These are phyloP conservation scores for Tetrapisispora phaffii DNA, from an alignment of 805 yeast genomes.

Conservation along the genomic window DNA sequence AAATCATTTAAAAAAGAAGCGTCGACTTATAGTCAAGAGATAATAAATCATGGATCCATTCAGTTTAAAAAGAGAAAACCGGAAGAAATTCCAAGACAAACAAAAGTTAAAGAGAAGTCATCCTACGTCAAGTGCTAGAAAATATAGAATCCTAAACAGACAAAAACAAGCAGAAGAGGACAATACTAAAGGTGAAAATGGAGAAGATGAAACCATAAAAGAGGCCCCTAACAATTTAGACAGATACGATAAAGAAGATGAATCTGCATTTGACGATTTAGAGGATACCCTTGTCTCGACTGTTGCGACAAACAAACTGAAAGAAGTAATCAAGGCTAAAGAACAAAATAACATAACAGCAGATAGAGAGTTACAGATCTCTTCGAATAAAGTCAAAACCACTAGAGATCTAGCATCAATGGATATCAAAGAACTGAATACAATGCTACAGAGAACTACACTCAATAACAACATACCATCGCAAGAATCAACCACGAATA, in stretches of 20 bases:
- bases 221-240: constrained; percentile 14
- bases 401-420: constrained; percentile 15
- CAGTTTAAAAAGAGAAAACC: constrained; percentile 31
- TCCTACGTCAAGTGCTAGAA: constrained; percentile 30
- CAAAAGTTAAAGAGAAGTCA: constrained; percentile 32
- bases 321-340: constrained; percentile 6
- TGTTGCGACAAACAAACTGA: constrained; percentile 10
- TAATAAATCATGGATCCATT: constrained; percentile 7
- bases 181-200: constrained; percentile 12
- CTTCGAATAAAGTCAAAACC: constrained; percentile 6
- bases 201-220: constrained; percentile 10
- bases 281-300: constrained; percentile 6
- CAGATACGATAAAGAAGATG: constrained; percentile 17
- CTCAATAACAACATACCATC: not conserved
- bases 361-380: not conserved
- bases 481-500: not conserved
- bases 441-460: constrained; percentile 8
- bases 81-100: constrained; percentile 35
- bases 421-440: constrained; percentile 15
- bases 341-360: constrained; percentile 2
- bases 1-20: no score
- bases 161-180: constrained; percentile 12
- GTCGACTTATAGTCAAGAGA: not conserved
- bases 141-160: constrained; percentile 23
- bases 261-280: constrained; percentile 8